Evolutionary conservation across 2,329 filamentous ascomycete species (phyloP), one percentile per base, ranked within the genome.

Genomic region (Hypoxylon sp.): DNA sequence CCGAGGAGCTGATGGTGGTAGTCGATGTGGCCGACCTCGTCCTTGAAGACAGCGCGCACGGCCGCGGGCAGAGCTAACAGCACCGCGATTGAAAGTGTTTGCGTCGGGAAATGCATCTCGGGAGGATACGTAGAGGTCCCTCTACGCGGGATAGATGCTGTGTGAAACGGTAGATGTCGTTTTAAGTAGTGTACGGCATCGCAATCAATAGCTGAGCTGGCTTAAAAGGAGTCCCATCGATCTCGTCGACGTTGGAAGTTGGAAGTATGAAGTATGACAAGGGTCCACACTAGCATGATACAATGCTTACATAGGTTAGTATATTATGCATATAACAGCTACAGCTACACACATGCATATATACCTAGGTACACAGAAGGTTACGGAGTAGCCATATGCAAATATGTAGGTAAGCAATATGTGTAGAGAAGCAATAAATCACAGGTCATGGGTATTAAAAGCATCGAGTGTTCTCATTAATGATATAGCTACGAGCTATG

Each of bases 1-100:
- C 95, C 95, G 73, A 99, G 82, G 50, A 98, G 89, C 68, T 92
- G 88, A 81, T 97, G 89, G 80, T 98, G 94, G 81, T 93, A 98
- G 80, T 99, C 95, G 77, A 96, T 87, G 72, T 92, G 86, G 81
- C 89, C 94, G 70, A 96, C 93, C 78, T 99, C 94, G 75, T 99
- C 95, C 70, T 87, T 84, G 81, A 93, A 97, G 63, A 98, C 88
- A 68, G 93, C 92, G 73, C 79, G 76, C 53, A 86, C 81, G 74
- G 82, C 73, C 71, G 82, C 76, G 70, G 81, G 80, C 72, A 88
- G 76, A 37, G 76, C 70, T 58, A 78, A 70, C 56, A 81, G 74
- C 46, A 78, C 43, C 52, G 72, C 66, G 43, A 74, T 59, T 48
- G 74, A 74, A 28, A 76, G 68, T 37, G 71, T 58, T 47, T 61